A percentile compares a stretch with the other conserved stretches of the same genome.
Evolutionary conservation across 2,329 filamentous ascomycete genomes (phyloP).

Genomic region (Pseudogymnoascus sp.): DNA sequence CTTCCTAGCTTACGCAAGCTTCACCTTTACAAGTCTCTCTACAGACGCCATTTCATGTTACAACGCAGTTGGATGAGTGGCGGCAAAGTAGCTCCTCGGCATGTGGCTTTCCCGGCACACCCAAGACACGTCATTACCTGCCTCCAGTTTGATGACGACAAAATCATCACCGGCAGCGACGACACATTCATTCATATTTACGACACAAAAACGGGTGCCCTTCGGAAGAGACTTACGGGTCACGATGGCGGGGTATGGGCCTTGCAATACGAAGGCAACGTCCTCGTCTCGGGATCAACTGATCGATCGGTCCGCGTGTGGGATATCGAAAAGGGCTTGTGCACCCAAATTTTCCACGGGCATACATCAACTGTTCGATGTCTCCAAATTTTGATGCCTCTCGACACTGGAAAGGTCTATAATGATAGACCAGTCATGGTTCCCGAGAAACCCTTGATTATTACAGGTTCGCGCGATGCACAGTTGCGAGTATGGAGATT

Average conservation of each 20-base stretch:
- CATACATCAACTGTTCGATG: constrained; percentile 97
- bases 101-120: constrained; percentile 94
- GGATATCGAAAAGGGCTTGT: constrained; percentile 90
- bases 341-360: constrained; percentile 92
- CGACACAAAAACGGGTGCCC: constrained; percentile 85
- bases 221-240: constrained; percentile 75
- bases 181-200: constrained; percentile 98
- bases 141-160: constrained; percentile 94
- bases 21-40: constrained; percentile 93
- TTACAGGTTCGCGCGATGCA: constrained; percentile 92
- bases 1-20: constrained; percentile 70
- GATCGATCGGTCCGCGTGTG: constrained; percentile 98
- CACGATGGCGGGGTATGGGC: constrained; percentile 98
- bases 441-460: constrained; percentile 90
- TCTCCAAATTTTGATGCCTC: constrained; percentile 85
- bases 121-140: constrained; percentile 95
- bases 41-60: constrained; percentile 86
- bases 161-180: constrained; percentile 94
- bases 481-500: constrained; percentile 91
- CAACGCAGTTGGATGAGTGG: constrained; percentile 82
- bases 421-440: constrained; percentile 76
- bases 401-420: constrained; percentile 60
- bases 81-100: constrained; percentile 72
- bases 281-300: constrained; percentile 88
- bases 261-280: constrained; percentile 90